Evolutionary conservation across 768 basidiomycete species (phyloP).

Genomic region (Lentinus tigrinus): DNA sequence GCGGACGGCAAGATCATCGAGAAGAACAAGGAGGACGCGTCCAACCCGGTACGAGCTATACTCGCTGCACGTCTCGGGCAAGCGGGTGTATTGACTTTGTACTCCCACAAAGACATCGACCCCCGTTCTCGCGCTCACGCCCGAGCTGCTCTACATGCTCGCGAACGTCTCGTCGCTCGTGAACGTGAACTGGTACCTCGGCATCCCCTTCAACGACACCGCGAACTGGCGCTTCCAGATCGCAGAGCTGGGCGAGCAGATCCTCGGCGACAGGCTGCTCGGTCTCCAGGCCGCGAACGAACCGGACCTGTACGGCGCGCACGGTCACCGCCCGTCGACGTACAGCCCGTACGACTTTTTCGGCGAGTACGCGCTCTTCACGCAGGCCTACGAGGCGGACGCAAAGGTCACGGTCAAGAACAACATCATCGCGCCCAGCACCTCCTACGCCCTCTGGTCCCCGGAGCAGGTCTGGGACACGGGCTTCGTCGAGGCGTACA

Average conservation of each 20-base stretch:
- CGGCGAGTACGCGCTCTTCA: slow-evolving; percentile 49
- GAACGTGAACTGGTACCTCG: slow-evolving; percentile 47
- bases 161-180: slow-evolving; percentile 42
- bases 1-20: slow-evolving; percentile 22
- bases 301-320: slow-evolving; percentile 67
- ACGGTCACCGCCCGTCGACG: slow-evolving; percentile 33
- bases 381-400: slow-evolving; percentile 43
- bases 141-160: slow-evolving; percentile 59
- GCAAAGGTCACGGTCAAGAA: slow-evolving; percentile 38
- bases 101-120: slow-evolving; percentile 43
- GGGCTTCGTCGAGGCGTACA: slow-evolving; percentile 45
- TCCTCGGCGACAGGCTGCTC: slow-evolving; percentile 63
- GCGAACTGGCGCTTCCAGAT: slow-evolving; percentile 50
- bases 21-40: slow-evolving; percentile 27
- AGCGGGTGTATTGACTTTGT: slow-evolving; percentile 36
- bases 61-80: slow-evolving; percentile 12
- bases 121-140: slow-evolving; percentile 46
- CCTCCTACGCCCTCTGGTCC: slow-evolving; percentile 50
- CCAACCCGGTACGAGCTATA: slow-evolving; percentile 37
- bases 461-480: slow-evolving; percentile 55
- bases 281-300: slow-evolving; percentile 76
- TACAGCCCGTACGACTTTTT: slow-evolving; percentile 48
- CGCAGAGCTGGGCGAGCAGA: slow-evolving; percentile 54
- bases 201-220: slow-evolving; percentile 68
- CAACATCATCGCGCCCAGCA: slow-evolving; percentile 62